Percentiles rank a stretch among this genome's conserved stretches.
Conservation (phyloP, 805 yeast species). For the Ogataea pilisensis region DNA sequence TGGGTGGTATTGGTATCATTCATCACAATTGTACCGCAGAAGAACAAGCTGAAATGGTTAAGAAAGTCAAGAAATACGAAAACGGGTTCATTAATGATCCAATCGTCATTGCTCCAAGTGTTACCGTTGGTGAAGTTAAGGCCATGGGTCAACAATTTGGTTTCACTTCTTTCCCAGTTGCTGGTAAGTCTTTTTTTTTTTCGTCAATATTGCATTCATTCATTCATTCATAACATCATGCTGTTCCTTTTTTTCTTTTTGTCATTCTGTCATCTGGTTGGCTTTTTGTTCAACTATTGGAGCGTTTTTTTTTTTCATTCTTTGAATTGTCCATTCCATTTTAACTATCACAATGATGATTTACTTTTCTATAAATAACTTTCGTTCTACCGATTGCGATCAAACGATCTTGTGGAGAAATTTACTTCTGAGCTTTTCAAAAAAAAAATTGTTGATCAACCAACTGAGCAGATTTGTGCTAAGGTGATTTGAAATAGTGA, state of each 20-base stretch:
- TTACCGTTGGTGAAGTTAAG: slow-evolving; percentile 79
- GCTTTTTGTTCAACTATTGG: not conserved
- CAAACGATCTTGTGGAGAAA: slow-evolving; percentile 95
- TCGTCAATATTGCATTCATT: not conserved
- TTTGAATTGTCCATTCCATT: not conserved
- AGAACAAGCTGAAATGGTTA: slow-evolving; percentile 98
- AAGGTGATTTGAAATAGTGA: no score
- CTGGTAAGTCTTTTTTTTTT: slow-evolving; percentile 75
- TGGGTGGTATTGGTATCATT: slow-evolving; percentile 98
- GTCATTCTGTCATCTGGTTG: not conserved
- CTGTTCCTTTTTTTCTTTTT: slow-evolving; percentile 6
- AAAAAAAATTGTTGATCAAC: not conserved
- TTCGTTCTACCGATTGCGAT: slow-evolving; percentile 99
- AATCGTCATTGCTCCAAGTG: slow-evolving; percentile 70
- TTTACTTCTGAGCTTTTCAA: slow-evolving; percentile 35
- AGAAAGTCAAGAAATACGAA: slow-evolving; percentile 92
- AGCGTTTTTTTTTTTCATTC: slow-evolving; percentile 3
- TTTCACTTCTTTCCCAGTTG: slow-evolving; percentile 97
- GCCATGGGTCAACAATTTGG: slow-evolving; percentile 69
- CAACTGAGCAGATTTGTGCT: not conserved
- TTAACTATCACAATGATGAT: slow-evolving; percentile 46
- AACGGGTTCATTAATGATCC: slow-evolving; percentile 97
- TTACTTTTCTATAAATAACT: slow-evolving; percentile 58
- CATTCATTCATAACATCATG: not conserved
- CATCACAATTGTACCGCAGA: slow-evolving; percentile 97